phyloP scores from a whole-genome alignment of 495 filamentous ascomycete genomes.

The Penicillium riverlandense region DNA sequence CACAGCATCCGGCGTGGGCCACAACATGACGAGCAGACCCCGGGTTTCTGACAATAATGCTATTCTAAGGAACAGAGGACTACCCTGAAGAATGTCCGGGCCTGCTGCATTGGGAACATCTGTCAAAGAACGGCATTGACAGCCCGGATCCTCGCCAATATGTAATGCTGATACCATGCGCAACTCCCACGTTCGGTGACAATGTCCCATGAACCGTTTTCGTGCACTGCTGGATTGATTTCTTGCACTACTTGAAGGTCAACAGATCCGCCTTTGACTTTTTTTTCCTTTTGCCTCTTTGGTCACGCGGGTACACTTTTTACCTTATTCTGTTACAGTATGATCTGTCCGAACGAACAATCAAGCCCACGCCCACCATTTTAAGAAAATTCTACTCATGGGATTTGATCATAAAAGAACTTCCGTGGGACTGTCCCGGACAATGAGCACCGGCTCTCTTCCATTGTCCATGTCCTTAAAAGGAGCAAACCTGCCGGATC shows the following conservation, averaged over 20 bases:
- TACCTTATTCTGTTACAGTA: too few species aligned
- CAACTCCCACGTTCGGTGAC: slow-evolving; percentile 17
- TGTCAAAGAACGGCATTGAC: slow-evolving; percentile 9
- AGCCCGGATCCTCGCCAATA: slow-evolving; percentile 13
- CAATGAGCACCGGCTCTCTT: slow-evolving; percentile 5
- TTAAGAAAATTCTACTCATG: slow-evolving; percentile 7
- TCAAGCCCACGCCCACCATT: neutral
- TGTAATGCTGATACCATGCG: slow-evolving; percentile 32
- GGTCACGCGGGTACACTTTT: slow-evolving; percentile 8
- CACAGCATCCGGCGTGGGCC: slow-evolving; percentile 11
- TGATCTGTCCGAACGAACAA: neutral
- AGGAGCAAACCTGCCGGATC: slow-evolving; percentile 20
- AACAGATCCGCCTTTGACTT: slow-evolving; percentile 19
- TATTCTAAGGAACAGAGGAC: neutral
- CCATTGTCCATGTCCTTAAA: slow-evolving; percentile 11
- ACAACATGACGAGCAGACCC: slow-evolving; percentile 1
- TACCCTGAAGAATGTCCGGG: neutral
- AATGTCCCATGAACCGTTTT: slow-evolving; percentile 37
- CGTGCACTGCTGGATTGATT: slow-evolving; percentile 19
- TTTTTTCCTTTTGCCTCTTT: slow-evolving; percentile 5
- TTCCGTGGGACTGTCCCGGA: slow-evolving; percentile 3
- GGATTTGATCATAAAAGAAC: slow-evolving; percentile 4
- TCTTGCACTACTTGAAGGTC: slow-evolving; percentile 22
- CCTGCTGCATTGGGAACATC: slow-evolving; percentile 18
- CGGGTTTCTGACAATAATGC: slow-evolving; percentile 6